Evolutionary conservation across 352 stramenopile species (phyloP).

Genomic region (Phytophthora pisi): DNA sequence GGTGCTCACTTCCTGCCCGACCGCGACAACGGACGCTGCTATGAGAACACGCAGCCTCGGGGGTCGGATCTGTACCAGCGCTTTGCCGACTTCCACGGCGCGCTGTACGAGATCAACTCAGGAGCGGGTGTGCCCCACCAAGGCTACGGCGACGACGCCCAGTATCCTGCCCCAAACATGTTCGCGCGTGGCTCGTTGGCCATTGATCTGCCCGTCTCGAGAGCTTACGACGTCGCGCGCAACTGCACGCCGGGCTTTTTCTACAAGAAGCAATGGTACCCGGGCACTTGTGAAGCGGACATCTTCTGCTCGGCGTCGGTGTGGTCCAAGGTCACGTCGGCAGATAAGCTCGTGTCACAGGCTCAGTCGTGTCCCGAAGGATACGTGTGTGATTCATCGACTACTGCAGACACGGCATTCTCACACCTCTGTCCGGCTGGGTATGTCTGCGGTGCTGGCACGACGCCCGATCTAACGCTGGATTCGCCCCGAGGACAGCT

Average conservation of each 20-base stretch:
- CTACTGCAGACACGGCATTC: slow-evolving; percentile 80
- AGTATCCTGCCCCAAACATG: slow-evolving; percentile 81
- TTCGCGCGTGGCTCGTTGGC: slow-evolving; percentile 87
- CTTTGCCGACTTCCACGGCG: slow-evolving; percentile 94
- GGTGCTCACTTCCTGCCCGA: slow-evolving; percentile 92
- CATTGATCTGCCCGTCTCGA: slow-evolving; percentile 87
- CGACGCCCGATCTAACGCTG: slow-evolving; percentile 93
- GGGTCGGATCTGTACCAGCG: slow-evolving; percentile 93
- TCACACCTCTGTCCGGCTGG: slow-evolving; percentile 87
- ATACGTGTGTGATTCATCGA: slow-evolving; percentile 94
- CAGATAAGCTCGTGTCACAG: slow-evolving; percentile 59
- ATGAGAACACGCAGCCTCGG: slow-evolving; percentile 90
- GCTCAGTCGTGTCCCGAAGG: slow-evolving; percentile 93
- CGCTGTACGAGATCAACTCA: slow-evolving; percentile 92
- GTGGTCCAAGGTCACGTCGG: slow-evolving; percentile 31
- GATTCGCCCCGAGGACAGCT: slow-evolving; percentile 90
- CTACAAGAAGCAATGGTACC: slow-evolving; percentile 91
- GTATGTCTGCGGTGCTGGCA: slow-evolving; percentile 94
- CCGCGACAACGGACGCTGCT: slow-evolving; percentile 88
- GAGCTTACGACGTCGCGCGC: slow-evolving; percentile 84
- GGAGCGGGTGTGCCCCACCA: slow-evolving; percentile 86
- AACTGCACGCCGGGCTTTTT: slow-evolving; percentile 96
- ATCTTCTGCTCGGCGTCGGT: slow-evolving; percentile 86
- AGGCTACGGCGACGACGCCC: slow-evolving; percentile 89
- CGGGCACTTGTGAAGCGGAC: slow-evolving; percentile 96